Evolutionary conservation across 2,329 filamentous ascomycete species (phyloP).

Genomic region (Hirsutella minnesotensis): DNA sequence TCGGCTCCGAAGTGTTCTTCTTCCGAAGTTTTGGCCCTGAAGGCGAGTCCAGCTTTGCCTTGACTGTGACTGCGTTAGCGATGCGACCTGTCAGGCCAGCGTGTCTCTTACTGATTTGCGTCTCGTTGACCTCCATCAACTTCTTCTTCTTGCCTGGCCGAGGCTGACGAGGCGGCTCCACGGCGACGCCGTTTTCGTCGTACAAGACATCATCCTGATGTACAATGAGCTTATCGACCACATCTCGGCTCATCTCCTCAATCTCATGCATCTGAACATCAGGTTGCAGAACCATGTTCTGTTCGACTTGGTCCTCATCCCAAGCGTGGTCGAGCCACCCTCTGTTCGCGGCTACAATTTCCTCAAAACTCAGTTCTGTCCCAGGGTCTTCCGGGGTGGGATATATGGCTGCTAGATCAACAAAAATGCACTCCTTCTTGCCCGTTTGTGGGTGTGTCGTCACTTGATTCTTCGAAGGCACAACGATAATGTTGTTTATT

Average conservation of each 20-base stretch:
- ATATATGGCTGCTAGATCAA: slow-evolving; percentile 77
- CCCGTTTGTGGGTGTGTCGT: slow-evolving; percentile 73
- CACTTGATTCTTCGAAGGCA: slow-evolving; percentile 64
- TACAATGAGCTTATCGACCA: slow-evolving; percentile 27
- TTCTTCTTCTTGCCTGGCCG: slow-evolving; percentile 57
- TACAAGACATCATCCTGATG: slow-evolving; percentile 32
- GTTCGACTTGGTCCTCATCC: slow-evolving; percentile 30
- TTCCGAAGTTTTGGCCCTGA: slow-evolving; percentile 74
- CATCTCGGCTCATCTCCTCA: slow-evolving; percentile 16
- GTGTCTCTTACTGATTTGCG: slow-evolving; percentile 66
- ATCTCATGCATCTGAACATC: slow-evolving; percentile 16
- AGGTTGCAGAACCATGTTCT: slow-evolving; percentile 18
- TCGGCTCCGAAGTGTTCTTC: slow-evolving; percentile 68
- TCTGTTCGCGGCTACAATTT: slow-evolving; percentile 67
- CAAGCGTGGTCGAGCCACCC: slow-evolving; percentile 55
- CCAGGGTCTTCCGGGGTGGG: slow-evolving; percentile 60
- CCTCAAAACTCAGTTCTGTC: slow-evolving; percentile 81
- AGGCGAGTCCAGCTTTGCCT: slow-evolving; percentile 85
- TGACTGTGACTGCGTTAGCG: slow-evolving; percentile 48
- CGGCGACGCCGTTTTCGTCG: slow-evolving; percentile 48
- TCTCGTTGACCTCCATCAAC: slow-evolving; percentile 76
- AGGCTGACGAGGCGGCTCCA: slow-evolving; percentile 31
- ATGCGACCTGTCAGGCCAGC: not conserved
- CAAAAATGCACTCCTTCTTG: slow-evolving; percentile 75
- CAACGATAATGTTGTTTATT: slow-evolving; percentile 55